Evolutionary conservation across 2,329 filamentous ascomycete genomes (phyloP), one percentile per base, ranked within the genome.

Genomic region (Fusarium pseudocircinatum): DNA sequence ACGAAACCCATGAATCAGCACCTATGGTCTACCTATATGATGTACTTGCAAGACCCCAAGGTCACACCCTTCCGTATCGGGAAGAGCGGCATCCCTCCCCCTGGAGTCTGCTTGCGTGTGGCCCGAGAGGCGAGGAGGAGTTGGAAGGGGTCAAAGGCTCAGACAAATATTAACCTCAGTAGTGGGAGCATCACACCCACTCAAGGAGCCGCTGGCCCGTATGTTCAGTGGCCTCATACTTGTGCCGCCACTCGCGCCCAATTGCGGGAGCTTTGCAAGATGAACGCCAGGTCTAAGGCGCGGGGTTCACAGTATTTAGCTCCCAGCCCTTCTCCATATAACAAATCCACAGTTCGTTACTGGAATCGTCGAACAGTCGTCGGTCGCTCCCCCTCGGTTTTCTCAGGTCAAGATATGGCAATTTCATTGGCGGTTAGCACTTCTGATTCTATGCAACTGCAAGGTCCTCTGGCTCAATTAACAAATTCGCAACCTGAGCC

Each of bases 21-120:
- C 75, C 81, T 93, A 15, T 93, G 91, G 91, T 85, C 88, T 10
- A 91, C 88, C 2, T 93, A 92, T 77, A 82, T 88, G 65, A 82
- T 90, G 59, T 93, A 92, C 75, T 82, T 92, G 44, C 88, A 91
- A 78, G 91, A 93, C 74, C 90, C 91, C 50, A 90, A 89, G 54
- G 89, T 92, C 6, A 93, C 91, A 2, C 91, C 91, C 0, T 89
- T 93, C 69, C 87, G 89, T 58, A 85, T 91, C 62, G 87, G 89
- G 67, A 90, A 90, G 76, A 90, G 88, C 76, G 87, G 87, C 63
- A 87, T 92, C 32, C 91, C 91, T 13, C 91, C 91, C 7, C 85
- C 90, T 47, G 91, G 91, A 22, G 90, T 92, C 15, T 91, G 89
- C 75, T 79, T 87, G 75, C 88, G 90, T 50, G 90, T 93, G 43